Evolutionary conservation across 2,329 filamentous ascomycete genomes (phyloP).

Genomic region (Helotiales sp.): DNA sequence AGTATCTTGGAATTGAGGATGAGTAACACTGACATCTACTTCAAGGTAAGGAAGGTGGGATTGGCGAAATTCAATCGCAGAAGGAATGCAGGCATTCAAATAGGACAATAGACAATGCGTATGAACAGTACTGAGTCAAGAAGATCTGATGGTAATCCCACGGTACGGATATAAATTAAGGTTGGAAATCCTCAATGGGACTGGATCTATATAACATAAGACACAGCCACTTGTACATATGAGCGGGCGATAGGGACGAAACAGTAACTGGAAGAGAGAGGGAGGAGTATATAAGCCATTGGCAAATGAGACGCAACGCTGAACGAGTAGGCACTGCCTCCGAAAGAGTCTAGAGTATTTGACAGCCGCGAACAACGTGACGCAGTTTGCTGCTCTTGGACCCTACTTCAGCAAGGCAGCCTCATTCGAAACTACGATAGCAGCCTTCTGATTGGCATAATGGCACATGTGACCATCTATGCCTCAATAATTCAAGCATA

Average conservation of each 20-base stretch:
- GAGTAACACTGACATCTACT: slow-evolving; percentile 29
- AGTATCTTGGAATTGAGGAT: not conserved
- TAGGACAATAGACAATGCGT: not conserved
- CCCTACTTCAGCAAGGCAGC: slow-evolving; percentile 25
- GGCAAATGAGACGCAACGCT: slow-evolving; percentile 12
- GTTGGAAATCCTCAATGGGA: slow-evolving; percentile 2
- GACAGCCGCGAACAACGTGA: slow-evolving; percentile 28
- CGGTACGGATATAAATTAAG: not conserved
- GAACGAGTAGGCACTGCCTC: slow-evolving; percentile 28
- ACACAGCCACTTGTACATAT: slow-evolving; percentile 1
- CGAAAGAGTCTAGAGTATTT: slow-evolving; percentile 24
- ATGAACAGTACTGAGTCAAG: slow-evolving; percentile 3
- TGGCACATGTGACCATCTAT: slow-evolving; percentile 18
- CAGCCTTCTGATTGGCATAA: slow-evolving; percentile 17
- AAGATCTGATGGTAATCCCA: not conserved
- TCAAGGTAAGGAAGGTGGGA: slow-evolving; percentile 9
- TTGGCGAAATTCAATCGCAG: slow-evolving; percentile 9
- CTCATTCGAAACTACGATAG: slow-evolving; percentile 17
- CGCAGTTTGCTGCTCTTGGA: slow-evolving; percentile 16
- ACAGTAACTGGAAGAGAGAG: slow-evolving; percentile 1
- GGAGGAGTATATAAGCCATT: slow-evolving; percentile 22
- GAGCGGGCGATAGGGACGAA: not conserved
- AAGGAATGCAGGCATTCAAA: slow-evolving; percentile 3
- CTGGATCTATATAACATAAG: slow-evolving; percentile 8
- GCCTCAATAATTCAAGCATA: slow-evolving; percentile 16